These are phyloP conservation scores for Anisodus tanguticus DNA, from an alignment of 257 asterid species.

Conservation along the genomic window DNA sequence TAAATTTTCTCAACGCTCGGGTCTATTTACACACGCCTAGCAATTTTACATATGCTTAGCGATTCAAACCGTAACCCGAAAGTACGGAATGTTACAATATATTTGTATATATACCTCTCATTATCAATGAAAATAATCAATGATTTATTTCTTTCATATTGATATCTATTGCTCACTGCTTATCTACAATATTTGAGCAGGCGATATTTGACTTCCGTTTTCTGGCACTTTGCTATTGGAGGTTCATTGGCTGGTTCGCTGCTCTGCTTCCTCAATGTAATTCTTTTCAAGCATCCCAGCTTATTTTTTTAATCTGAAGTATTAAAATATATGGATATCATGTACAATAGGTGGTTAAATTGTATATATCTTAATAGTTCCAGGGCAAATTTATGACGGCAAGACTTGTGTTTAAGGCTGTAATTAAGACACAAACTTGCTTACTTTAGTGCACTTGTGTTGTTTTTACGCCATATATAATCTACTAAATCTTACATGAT, in stretches of 20 bases:
- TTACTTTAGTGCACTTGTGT: background rate
- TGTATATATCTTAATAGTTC: background rate
- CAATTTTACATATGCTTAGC: too few relatives aligned
- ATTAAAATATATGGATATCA: background rate
- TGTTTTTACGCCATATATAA: background rate
- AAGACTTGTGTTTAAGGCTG: background rate
- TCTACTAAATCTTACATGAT: background rate
- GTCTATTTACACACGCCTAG: too few relatives aligned
- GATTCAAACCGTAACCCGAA: too few relatives aligned
- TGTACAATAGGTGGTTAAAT: background rate
- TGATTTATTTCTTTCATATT: background rate
- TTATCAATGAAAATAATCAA: too few relatives aligned
- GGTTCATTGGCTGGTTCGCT: slow-evolving; percentile 93
- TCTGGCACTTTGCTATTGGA: slow-evolving; percentile 80
- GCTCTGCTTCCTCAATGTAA: slow-evolving; percentile 91
- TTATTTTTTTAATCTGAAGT: background rate
- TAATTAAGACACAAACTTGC: background rate
- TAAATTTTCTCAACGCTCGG: too few relatives aligned
- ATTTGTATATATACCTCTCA: too few relatives aligned
- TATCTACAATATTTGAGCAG: slow-evolving; percentile 42
- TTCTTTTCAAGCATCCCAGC: slow-evolving; percentile 30
- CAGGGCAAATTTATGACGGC: background rate
- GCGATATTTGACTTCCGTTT: slow-evolving; percentile 82
- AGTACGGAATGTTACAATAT: too few relatives aligned
- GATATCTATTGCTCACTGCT: slow-evolving; percentile 1